Evolutionary conservation across 305 asterid species (phyloP).

Genomic region (Fraxinus floribunda): DNA sequence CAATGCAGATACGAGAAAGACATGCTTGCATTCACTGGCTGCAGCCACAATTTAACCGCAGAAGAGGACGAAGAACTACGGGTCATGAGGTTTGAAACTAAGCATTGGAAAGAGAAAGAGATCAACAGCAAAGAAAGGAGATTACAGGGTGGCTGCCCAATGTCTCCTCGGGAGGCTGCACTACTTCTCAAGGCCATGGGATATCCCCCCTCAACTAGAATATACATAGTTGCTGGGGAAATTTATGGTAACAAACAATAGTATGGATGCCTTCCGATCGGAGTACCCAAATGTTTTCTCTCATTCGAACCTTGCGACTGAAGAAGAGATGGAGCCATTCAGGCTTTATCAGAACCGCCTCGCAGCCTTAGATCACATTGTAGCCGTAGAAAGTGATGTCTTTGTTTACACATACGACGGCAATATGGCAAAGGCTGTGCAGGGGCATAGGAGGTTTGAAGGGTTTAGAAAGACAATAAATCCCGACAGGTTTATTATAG

Average conservation of each 20-base stretch:
- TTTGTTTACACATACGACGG: constrained; percentile 86
- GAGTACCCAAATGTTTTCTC: constrained; percentile 68
- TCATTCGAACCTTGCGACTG: constrained; percentile 69
- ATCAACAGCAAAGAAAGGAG: constrained; percentile 63
- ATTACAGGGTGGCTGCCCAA: constrained; percentile 72
- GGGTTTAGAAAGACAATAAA: constrained; percentile 69
- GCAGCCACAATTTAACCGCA: constrained; percentile 64
- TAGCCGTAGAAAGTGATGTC: constrained; percentile 76
- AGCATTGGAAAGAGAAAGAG: constrained; percentile 88
- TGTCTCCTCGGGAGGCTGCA: constrained; percentile 90
- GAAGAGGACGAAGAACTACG: constrained; percentile 64
- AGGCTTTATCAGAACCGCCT: constrained; percentile 60
- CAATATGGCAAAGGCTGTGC: constrained; percentile 94
- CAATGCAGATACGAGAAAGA: constrained; percentile 70
- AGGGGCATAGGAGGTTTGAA: constrained; percentile 74
- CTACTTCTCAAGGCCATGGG: constrained; percentile 81
- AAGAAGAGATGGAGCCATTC: constrained; percentile 57
- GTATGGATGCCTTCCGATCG: constrained; percentile 45
- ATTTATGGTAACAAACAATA: constrained; percentile 61
- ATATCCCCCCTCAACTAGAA: constrained; percentile 54
- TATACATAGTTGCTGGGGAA: constrained; percentile 81
- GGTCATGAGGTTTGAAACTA: constrained; percentile 53
- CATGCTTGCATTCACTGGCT: constrained; percentile 93
- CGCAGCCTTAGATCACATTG: constrained; percentile 80
- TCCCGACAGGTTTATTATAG: constrained; percentile 65